Percentiles rank a stretch among this genome's conserved stretches.
These are phyloP conservation scores for Corallochytrium limacisporum DNA, from an alignment of 78 protist genomes.

Conservation along the genomic window DNA sequence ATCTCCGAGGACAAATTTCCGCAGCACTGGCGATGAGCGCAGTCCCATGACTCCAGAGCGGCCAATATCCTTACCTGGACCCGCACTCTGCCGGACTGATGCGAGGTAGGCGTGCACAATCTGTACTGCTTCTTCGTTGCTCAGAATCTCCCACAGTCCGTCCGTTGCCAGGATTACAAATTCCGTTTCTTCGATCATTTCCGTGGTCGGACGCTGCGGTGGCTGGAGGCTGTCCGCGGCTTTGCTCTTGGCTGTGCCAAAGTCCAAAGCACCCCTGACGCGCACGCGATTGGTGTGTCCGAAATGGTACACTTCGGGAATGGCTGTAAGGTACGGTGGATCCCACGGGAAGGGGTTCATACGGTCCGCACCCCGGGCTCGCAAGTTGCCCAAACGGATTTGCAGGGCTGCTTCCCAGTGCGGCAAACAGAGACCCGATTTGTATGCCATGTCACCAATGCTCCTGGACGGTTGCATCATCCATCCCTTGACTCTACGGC, in stretches of 20 bases:
- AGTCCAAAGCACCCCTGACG: neutral
- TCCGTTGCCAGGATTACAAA: neutral
- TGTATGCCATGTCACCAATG: neutral
- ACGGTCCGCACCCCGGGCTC: no score
- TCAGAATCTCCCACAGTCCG: slow-evolving; percentile 1
- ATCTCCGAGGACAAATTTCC: no score
- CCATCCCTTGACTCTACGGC: neutral
- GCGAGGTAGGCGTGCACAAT: neutral
- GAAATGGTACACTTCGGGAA: neutral
- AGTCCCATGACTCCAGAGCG: no score
- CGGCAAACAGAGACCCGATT: no score
- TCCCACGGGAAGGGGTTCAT: neutral
- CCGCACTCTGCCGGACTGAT: no score
- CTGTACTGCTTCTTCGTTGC: neutral
- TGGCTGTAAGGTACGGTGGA: neutral
- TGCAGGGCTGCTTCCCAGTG: no score
- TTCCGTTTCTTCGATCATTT: neutral
- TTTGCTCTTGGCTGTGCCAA: no score
- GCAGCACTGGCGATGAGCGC: no score
- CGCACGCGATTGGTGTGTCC: neutral
- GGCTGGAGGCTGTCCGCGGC: no score
- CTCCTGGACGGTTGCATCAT: neutral
- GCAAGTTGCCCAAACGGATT: no score
- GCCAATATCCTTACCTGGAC: no score
- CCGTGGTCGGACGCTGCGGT: no score